Evolutionary conservation across 257 asterid species (phyloP).

Genomic region (Solanum ossicruentum): DNA sequence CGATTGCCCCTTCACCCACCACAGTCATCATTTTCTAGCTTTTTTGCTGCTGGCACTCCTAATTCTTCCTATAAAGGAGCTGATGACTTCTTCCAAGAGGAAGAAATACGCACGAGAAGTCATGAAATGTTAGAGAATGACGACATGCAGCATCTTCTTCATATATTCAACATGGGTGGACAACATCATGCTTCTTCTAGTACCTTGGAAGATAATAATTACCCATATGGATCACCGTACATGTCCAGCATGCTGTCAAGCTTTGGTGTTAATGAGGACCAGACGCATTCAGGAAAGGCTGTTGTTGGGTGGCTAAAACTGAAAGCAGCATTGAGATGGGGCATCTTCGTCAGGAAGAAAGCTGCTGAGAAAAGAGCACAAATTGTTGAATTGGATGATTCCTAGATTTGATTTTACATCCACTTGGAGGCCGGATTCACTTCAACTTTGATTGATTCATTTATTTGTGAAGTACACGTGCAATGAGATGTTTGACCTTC

Average conservation of each 20-base stretch:
- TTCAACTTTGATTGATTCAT: background rate
- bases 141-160: conserved; percentile 90
- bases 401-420: background rate
- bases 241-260: conserved; percentile 37
- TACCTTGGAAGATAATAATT: conserved; percentile 29
- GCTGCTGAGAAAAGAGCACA: conserved; percentile 94
- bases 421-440: background rate
- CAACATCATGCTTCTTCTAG: conserved; percentile 25
- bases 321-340: conserved; percentile 97
- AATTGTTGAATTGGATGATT: conserved; percentile 64
- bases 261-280: conserved; percentile 41
- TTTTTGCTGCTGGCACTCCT: conserved; percentile 30
- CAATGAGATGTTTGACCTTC: background rate
- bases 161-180: conserved; percentile 52
- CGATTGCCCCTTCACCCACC: conserved; percentile 50
- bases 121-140: conserved; percentile 88
- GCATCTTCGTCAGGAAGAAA: conserved; percentile 76
- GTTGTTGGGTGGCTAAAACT: conserved; percentile 98
- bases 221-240: conserved; percentile 27
- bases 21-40: conserved; percentile 34
- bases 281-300: conserved; percentile 76
- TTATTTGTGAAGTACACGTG: background rate
- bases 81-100: conserved; percentile 50
- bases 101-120: conserved; percentile 78
- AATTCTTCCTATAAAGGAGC: conserved; percentile 33